Evolutionary conservation across 2,329 filamentous ascomycete species (phyloP).

Genomic region (Aspergillus neotritici): DNA sequence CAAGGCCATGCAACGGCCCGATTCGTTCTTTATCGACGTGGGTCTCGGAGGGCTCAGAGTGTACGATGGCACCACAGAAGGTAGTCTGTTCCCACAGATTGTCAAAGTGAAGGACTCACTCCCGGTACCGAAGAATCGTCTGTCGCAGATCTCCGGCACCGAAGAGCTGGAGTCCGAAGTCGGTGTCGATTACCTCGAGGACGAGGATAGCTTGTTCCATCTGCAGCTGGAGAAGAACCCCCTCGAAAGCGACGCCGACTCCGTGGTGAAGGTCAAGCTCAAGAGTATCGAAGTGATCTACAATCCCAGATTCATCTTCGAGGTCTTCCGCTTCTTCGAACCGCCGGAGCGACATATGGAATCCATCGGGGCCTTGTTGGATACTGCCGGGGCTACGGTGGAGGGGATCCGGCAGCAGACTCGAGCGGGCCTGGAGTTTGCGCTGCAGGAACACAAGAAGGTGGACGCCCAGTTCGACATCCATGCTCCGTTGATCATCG

Average conservation of each 20-base stretch:
- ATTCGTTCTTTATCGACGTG: constrained; percentile 82
- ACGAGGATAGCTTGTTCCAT: constrained; percentile 79
- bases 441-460: constrained; percentile 94
- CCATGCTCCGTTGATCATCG: constrained; percentile 90
- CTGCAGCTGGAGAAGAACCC: constrained; percentile 93
- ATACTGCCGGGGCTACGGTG: constrained; percentile 89
- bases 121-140: constrained; percentile 44
- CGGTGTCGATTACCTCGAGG: constrained; percentile 39
- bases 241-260: constrained; percentile 84
- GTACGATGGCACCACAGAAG: constrained; percentile 90
- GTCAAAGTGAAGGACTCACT: constrained; percentile 89
- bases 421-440: constrained; percentile 90
- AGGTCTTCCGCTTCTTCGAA: constrained; percentile 90
- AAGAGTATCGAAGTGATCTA: constrained; percentile 97
- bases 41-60: constrained; percentile 89
- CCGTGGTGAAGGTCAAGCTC: constrained; percentile 81
- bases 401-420: constrained; percentile 94
- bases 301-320: constrained; percentile 88
- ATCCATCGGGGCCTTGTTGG: constrained; percentile 91
- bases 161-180: constrained; percentile 36
- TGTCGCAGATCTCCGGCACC: constrained; percentile 24
- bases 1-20: constrained; percentile 80
- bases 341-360: constrained; percentile 98
- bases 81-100: constrained; percentile 89
- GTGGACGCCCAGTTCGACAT: constrained; percentile 94